These are phyloP conservation scores for Monilinia fructigena DNA, from an alignment of 2,329 filamentous ascomycete species.

Conservation along the genomic window DNA sequence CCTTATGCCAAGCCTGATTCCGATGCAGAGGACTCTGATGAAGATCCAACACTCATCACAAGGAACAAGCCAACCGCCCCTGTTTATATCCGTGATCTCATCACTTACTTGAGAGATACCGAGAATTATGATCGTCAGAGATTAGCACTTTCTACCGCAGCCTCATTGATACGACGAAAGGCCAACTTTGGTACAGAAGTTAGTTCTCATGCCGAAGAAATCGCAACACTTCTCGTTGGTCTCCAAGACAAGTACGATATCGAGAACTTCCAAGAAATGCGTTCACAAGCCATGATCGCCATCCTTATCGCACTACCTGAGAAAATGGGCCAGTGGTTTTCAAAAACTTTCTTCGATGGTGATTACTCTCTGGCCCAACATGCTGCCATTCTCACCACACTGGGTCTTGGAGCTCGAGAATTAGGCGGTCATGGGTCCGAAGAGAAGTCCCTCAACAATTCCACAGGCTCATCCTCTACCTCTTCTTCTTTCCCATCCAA, in stretches of 20 bases:
- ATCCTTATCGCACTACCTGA: slow-evolving; percentile 73
- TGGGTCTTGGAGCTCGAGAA: slow-evolving; percentile 81
- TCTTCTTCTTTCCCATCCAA: slow-evolving; percentile 71
- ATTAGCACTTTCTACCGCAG: slow-evolving; percentile 73
- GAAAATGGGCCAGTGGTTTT: slow-evolving; percentile 80
- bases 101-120: slow-evolving; percentile 73
- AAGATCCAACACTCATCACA: slow-evolving; percentile 83
- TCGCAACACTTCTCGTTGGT: slow-evolving; percentile 73
- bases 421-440: slow-evolving; percentile 69
- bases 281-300: slow-evolving; percentile 78
- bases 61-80: slow-evolving; percentile 80
- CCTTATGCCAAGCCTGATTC: slow-evolving; percentile 84
- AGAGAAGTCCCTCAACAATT: slow-evolving; percentile 39
- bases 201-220: slow-evolving; percentile 75
- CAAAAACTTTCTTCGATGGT: slow-evolving; percentile 82
- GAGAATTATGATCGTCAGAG: slow-evolving; percentile 84
- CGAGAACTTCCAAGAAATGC: slow-evolving; percentile 71
- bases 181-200: slow-evolving; percentile 86
- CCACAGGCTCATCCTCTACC: slow-evolving; percentile 34
- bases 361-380: slow-evolving; percentile 88
- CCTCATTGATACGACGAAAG: slow-evolving; percentile 82
- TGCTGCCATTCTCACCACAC: slow-evolving; percentile 73
- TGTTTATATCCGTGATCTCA: slow-evolving; percentile 86
- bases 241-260: slow-evolving; percentile 84
- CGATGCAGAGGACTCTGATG: slow-evolving; percentile 87